phyloP scores from a whole-genome alignment of 2,329 filamentous ascomycete species.

The Arthroderma uncinatum region DNA sequence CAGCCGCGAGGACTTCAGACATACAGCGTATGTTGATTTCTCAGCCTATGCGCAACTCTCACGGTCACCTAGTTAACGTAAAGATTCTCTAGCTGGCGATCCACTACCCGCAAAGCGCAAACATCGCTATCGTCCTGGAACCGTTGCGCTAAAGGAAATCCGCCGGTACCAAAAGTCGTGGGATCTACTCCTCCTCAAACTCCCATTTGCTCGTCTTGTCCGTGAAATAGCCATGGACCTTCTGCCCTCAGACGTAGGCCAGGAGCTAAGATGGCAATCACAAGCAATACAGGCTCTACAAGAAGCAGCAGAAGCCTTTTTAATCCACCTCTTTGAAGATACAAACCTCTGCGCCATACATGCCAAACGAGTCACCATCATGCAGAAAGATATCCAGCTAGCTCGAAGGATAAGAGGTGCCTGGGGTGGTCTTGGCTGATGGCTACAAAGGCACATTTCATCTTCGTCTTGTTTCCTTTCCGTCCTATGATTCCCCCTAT shows the following conservation, averaged over 20 bases:
- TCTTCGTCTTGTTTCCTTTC: not conserved
- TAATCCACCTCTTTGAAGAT: constrained; percentile 93
- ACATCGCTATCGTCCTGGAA: constrained; percentile 64
- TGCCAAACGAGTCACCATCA: constrained; percentile 91
- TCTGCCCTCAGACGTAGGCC: constrained; percentile 47
- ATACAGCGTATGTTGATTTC: constrained; percentile 29
- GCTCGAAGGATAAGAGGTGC: constrained; percentile 67
- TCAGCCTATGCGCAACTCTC: not conserved
- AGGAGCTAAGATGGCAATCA: constrained; percentile 85
- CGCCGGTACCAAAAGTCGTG: constrained; percentile 80
- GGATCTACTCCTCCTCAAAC: constrained; percentile 64
- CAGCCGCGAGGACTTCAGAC: constrained; percentile 21
- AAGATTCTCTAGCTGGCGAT: constrained; percentile 50
- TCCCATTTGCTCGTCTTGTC: constrained; percentile 40
- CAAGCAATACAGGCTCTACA: constrained; percentile 88
- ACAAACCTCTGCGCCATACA: constrained; percentile 94
- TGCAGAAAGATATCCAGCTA: constrained; percentile 96
- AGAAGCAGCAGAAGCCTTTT: constrained; percentile 90
- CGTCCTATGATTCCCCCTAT: not conserved
- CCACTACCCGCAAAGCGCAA: constrained; percentile 52
- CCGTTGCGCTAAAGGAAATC: constrained; percentile 82
- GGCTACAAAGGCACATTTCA: not conserved
- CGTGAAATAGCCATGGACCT: constrained; percentile 45
- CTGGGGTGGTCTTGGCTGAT: constrained; percentile 58
- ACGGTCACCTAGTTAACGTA: constrained; percentile 6